Conservation (phyloP, 768 basidiomycete genomes). For the Daedaleopsis nitida region DNA sequence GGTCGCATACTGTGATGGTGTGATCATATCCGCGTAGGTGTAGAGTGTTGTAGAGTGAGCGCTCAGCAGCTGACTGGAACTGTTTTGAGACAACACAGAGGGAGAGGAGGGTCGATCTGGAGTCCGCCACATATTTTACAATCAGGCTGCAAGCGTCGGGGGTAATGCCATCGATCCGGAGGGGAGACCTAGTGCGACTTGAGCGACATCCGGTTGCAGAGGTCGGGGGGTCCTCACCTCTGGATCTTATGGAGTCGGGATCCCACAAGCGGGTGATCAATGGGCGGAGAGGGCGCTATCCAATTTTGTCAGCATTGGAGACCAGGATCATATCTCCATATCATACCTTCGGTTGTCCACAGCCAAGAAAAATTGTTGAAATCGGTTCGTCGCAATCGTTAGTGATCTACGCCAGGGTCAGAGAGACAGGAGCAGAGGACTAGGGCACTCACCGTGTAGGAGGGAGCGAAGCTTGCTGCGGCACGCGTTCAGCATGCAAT, state of each 20-base stretch:
- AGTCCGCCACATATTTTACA: constrained; percentile 48
- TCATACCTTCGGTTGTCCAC: background rate
- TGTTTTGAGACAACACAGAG: constrained; percentile 60
- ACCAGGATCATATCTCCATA: background rate
- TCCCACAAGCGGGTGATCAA: background rate
- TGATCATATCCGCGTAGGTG: constrained; percentile 43
- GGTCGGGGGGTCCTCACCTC: background rate
- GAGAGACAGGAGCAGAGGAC: background rate
- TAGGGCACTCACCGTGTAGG: background rate
- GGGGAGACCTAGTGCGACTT: background rate
- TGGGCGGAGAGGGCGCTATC: background rate
- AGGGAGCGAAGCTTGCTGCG: background rate
- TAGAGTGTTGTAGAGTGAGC: constrained; percentile 60
- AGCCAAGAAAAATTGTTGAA: background rate
- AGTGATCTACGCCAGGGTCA: background rate
- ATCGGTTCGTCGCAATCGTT: background rate
- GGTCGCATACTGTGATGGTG: constrained; percentile 47
- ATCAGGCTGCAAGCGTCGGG: constrained; percentile 61
- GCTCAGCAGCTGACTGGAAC: constrained; percentile 58
- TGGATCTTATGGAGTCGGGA: background rate
- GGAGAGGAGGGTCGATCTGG: constrained; percentile 53
- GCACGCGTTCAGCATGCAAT: constrained; percentile 7
- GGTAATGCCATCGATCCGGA: constrained; percentile 55
- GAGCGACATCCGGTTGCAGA: background rate
- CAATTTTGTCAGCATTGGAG: background rate